Percentiles rank a stretch among this genome's conserved stretches.
These are phyloP conservation scores for Fusarium neocosmosporiellum DNA, from an alignment of 2,329 filamentous ascomycete genomes.

Conservation along the genomic window DNA sequence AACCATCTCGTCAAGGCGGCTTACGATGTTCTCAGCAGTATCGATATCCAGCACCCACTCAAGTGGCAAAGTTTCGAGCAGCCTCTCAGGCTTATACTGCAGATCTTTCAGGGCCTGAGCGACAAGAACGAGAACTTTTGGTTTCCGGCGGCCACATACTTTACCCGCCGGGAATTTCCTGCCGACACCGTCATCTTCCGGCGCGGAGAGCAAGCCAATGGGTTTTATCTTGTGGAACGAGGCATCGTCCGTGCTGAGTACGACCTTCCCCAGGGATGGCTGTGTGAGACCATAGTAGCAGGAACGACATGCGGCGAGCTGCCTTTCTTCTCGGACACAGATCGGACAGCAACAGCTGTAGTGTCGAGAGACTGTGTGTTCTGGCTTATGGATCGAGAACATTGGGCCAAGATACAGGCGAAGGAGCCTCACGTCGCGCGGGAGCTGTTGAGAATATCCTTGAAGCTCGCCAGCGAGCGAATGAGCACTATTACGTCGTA, in stretches of 20 bases:
- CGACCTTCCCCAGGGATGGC: constrained; percentile 86
- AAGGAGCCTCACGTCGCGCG: constrained; percentile 81
- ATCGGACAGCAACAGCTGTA: constrained; percentile 85
- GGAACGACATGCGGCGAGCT: constrained; percentile 96
- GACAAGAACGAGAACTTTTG: constrained; percentile 94
- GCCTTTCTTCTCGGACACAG: constrained; percentile 94
- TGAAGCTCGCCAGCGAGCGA: constrained; percentile 94
- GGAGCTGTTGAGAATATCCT: constrained; percentile 83
- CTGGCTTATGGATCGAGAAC: constrained; percentile 80
- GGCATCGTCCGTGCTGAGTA: constrained; percentile 94
- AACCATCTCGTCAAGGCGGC: constrained; percentile 83
- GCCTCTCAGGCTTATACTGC: constrained; percentile 88
- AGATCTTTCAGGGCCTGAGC: constrained; percentile 93
- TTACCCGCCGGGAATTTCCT: constrained; percentile 73
- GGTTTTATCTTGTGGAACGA: constrained; percentile 90
- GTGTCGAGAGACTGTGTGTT: constrained; percentile 84
- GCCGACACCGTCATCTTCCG: constrained; percentile 81
- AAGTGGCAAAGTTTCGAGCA: constrained; percentile 91
- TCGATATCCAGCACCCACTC: constrained; percentile 67
- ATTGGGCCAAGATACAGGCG: constrained; percentile 79
- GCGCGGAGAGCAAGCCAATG: constrained; percentile 79
- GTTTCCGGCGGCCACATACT: constrained; percentile 83
- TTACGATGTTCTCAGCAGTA: constrained; percentile 76
- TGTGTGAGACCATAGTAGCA: constrained; percentile 91
- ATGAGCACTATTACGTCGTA: constrained; percentile 77